Base-by-base conservation (phyloP, 2,329 filamentous ascomycete genomes). In the Alternaria conjuncta region DNA sequence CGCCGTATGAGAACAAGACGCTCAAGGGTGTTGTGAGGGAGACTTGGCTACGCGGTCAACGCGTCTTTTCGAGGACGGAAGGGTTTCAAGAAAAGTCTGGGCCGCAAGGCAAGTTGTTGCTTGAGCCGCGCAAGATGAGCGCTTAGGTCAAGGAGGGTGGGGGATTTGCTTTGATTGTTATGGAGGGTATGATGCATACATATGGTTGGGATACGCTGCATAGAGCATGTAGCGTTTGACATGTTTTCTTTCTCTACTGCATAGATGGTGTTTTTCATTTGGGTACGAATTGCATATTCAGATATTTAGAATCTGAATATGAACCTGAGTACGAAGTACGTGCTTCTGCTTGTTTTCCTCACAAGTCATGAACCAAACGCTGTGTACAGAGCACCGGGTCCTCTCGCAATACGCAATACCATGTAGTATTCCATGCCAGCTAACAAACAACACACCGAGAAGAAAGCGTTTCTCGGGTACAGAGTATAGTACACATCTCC, bases 1-100 rank as follows among this genome's bases (percentile, higher is more conserved):
- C 90, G 60, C 94, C 94, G 0, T 97, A 96, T 85, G 91, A 97
- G 78, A 92, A 92, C 20, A 91, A 90, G 79, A 86, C 84, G 30
- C 90, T 97, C 73, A 87, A 85, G 50, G 94, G 94, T 1, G 87
- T 93, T 63, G 94, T 97, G 11, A 84, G 83, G 62, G 92, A 96
- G 85, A 97, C 94, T 8, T 97, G 93, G 92, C 76, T 97, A 65
- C 86, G 94, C 7, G 94, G 94, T 0, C 83, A 83, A 67, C 89
- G 87, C 77, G 86, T 97, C n/a, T 96, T 91, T 78, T 86, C 87
- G 66, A 84, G 92, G 30, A 89, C 87, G n/a, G 86, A 83, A 0
- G 82, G 83, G 1, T 92, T 93, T 68, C 82, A 83, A 20, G 89
- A 90, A 81, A 89, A 85, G 82, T 71, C 60, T 5, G 82, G 82